These are phyloP conservation scores for Conringia planisiliqua DNA, from an alignment of 345 rosid genomes.

Conservation along the genomic window DNA sequence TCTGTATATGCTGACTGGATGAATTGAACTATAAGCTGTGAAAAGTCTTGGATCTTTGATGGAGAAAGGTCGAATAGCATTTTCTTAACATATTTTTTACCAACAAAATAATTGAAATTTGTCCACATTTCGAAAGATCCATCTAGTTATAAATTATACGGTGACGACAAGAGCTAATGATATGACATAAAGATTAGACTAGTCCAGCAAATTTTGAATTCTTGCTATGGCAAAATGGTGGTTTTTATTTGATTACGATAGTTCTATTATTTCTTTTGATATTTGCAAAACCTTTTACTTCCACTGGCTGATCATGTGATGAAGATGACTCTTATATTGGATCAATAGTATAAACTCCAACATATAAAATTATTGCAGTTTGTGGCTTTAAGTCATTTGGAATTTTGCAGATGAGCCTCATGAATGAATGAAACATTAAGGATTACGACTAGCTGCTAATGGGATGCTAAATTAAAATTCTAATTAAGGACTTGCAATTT, in stretches of 20 bases:
- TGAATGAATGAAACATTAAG: not conserved
- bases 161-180: constrained; percentile 37
- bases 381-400: not conserved
- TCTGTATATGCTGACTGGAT: not conserved
- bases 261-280: not conserved
- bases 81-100: not conserved
- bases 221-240: not conserved
- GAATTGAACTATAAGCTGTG: not conserved
- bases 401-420: not conserved
- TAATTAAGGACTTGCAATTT: not conserved
- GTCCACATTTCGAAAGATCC: constrained; percentile 14
- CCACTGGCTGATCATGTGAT: not conserved
- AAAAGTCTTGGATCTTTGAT: constrained; percentile 8
- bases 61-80: constrained; percentile 15
- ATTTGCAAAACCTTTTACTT: not conserved
- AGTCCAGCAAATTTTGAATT: constrained; percentile 24
- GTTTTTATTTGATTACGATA: not conserved
- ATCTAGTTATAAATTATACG: not conserved
- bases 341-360: not conserved
- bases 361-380: not conserved
- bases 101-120: not conserved
- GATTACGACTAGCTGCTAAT: not conserved
- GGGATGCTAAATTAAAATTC: not conserved
- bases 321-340: not conserved
- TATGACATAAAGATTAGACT: constrained; percentile 30